Evolutionary conservation across 768 basidiomycete genomes (phyloP).

Genomic region (Boletus subcaerulescens): DNA sequence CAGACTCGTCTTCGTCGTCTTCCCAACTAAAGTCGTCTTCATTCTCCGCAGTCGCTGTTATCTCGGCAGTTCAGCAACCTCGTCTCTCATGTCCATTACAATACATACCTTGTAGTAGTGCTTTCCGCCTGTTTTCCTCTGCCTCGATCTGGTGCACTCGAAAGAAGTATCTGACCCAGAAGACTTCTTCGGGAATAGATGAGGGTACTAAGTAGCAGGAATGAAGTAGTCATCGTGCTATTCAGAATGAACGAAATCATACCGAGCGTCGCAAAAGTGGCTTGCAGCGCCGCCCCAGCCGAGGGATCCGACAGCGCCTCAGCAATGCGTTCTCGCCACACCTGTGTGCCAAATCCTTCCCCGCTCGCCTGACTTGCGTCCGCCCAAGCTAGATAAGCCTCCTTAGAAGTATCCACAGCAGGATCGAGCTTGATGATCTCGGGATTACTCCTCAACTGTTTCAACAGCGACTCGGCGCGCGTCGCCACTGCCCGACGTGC

Average conservation of each 20-base stretch:
- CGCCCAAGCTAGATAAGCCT: conserved; percentile 61
- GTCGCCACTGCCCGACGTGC: conserved; percentile 60
- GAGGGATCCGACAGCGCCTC: conserved; percentile 47
- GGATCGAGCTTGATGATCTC: conserved; percentile 77
- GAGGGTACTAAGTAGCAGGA: conserved; percentile 57
- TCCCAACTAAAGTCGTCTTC: conserved; percentile 95
- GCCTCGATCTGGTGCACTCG: conserved; percentile 73
- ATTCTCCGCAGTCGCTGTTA: conserved; percentile 53
- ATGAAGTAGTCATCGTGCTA: conserved; percentile 4
- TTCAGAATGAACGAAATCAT: conserved; percentile 18
- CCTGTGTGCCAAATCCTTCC: conserved; percentile 41
- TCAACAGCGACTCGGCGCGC: conserved; percentile 74
- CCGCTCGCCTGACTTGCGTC: conserved; percentile 55
- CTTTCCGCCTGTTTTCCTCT: conserved; percentile 79
- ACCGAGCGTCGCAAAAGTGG: conserved; percentile 61
- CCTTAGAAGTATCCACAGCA: conserved; percentile 54
- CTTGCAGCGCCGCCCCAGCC: conserved; percentile 52
- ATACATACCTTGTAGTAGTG: conserved; percentile 61
- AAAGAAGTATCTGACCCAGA: conserved; percentile 93
- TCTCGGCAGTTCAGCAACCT: conserved; percentile 6
- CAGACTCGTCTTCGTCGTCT: conserved; percentile 79
- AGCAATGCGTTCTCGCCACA: conserved; percentile 53
- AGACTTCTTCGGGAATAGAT: conserved; percentile 56
- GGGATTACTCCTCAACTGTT: conserved; percentile 70
- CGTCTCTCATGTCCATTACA: not conserved